These are phyloP conservation scores for Streptanthus diversifolius DNA, from an alignment of 345 rosid species.

Conservation along the genomic window DNA sequence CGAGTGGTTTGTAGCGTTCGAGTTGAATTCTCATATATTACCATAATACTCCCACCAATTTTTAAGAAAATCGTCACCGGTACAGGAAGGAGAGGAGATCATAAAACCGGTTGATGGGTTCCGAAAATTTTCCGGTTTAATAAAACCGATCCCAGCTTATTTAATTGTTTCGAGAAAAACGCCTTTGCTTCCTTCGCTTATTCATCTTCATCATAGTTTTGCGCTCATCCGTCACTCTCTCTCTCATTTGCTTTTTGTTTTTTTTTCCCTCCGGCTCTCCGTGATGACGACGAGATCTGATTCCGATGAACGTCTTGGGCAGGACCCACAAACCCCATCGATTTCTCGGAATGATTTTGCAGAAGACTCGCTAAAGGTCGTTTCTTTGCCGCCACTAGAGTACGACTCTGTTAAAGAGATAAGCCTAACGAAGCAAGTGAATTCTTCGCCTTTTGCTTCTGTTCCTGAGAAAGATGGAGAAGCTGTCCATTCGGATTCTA, in stretches of 20 bases:
- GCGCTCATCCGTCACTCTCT: background rate
- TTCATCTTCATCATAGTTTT: background rate
- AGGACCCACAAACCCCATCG: background rate
- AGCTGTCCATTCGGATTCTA: background rate
- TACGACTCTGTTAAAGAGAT: constrained; percentile 21
- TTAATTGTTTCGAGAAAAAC: background rate
- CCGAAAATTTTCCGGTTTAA: background rate
- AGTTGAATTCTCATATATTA: background rate
- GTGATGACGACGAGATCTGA: constrained; percentile 15
- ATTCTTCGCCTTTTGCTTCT: constrained; percentile 25
- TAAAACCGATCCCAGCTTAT: constrained; percentile 12
- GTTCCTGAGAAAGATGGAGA: constrained; percentile 32
- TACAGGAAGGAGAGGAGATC: background rate
- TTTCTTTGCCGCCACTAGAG: constrained; percentile 22
- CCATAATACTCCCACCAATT: background rate
- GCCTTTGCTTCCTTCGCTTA: background rate
- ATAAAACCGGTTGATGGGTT: background rate
- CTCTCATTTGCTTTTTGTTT: background rate
- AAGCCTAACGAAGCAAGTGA: constrained; percentile 30
- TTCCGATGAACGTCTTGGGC: background rate
- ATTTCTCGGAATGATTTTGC: background rate
- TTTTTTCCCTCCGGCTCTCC: background rate
- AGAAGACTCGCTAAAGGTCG: constrained; percentile 14
- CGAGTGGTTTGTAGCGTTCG: constrained; percentile 31
- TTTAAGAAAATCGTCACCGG: background rate